These are phyloP conservation scores for Phragmites australis DNA, from an alignment of 176 grass and related monocot genomes.

Conservation along the genomic window DNA sequence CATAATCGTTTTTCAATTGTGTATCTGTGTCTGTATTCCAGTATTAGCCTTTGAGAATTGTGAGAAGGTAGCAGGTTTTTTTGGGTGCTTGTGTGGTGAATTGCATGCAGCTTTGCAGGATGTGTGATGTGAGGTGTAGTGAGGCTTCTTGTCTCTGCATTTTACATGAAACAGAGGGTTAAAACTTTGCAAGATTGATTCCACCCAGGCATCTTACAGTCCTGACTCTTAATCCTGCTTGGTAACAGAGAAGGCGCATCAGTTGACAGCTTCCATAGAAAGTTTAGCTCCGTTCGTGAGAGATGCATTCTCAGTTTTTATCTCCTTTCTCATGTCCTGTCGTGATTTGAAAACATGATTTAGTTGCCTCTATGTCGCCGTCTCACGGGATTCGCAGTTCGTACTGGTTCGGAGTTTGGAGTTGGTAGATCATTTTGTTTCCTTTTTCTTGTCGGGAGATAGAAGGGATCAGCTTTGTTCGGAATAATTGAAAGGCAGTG, in stretches of 20 bases:
- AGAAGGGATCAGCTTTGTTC: background rate
- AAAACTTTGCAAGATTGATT: background rate
- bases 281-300: background rate
- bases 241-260: background rate
- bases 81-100: background rate
- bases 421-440: background rate
- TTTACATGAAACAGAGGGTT: background rate
- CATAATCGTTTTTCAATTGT: background rate
- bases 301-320: background rate
- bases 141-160: background rate
- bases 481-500: constrained; percentile 4
- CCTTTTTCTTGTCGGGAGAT: background rate
- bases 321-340: background rate
- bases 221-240: background rate
- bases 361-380: background rate
- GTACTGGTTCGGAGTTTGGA: background rate
- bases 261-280: no score
- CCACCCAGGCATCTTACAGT: background rate
- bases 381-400: background rate
- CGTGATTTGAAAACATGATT: background rate
- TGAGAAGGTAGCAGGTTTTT: background rate
- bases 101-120: background rate
- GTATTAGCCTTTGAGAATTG: background rate
- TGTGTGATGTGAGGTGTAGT: background rate
- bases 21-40: background rate